phyloP scores from a whole-genome alignment of 2,329 filamentous ascomycete genomes.

The Ophiostoma ulmi region DNA sequence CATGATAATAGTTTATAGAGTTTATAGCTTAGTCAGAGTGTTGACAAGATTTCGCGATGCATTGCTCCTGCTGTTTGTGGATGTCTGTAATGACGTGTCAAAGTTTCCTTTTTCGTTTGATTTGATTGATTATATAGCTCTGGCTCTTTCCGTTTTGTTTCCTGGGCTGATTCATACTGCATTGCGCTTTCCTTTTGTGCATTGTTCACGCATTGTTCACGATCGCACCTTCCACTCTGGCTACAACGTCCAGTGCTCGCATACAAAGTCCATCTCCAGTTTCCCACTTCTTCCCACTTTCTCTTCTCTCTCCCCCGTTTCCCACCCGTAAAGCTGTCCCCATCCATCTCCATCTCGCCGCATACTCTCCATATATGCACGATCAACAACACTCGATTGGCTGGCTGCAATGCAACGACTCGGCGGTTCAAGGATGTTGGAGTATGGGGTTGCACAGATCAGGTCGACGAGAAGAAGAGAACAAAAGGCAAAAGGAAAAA shows the following conservation, averaged over 20 bases:
- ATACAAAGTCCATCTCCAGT: not conserved
- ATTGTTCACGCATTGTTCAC: not conserved
- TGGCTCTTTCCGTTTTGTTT: not conserved
- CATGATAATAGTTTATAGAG: not conserved
- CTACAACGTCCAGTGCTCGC: not conserved
- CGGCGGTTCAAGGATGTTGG: not conserved
- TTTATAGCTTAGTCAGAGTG: not conserved
- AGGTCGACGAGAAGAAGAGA: not conserved
- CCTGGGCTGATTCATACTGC: not conserved
- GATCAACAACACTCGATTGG: conserved; percentile 13
- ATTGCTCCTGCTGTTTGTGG: conserved; percentile 3
- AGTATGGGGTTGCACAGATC: not conserved
- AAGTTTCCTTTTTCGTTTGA: not conserved
- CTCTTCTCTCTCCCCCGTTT: not conserved
- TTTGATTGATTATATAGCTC: not conserved
- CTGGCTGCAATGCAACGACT: conserved; percentile 7
- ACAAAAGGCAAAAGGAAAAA: not conserved
- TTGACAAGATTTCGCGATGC: not conserved
- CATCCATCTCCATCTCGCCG: not conserved
- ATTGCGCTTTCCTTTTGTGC: not conserved
- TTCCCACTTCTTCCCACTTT: not conserved
- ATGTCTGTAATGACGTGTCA: not conserved
- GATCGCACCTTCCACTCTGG: not conserved
- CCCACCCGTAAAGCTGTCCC: not conserved
- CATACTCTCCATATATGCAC: conserved; percentile 12